Evolutionary conservation across 805 yeast species (phyloP).

Genomic region (Starmerella etchellsii): DNA sequence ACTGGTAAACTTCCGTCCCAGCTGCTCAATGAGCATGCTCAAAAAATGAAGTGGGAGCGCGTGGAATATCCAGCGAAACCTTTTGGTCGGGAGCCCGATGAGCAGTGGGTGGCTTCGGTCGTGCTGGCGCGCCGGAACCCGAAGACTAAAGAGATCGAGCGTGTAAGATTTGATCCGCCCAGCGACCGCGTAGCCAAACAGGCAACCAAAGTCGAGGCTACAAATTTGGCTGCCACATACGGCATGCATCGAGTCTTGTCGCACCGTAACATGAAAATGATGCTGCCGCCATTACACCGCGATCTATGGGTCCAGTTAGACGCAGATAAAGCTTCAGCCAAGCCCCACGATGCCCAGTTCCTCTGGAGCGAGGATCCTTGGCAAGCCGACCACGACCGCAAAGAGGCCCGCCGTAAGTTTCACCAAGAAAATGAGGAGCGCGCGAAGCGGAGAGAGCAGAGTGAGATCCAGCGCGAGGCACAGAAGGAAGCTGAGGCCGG

Average conservation of each 20-base stretch:
- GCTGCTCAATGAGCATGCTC: constrained; percentile 73
- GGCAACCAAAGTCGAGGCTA: constrained; percentile 75
- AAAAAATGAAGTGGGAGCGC: constrained; percentile 78
- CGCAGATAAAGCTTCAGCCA: constrained; percentile 36
- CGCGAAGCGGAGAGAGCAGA: constrained; percentile 7
- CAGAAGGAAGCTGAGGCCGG: neutral
- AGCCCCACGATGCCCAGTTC: constrained; percentile 12
- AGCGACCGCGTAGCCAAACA: constrained; percentile 45
- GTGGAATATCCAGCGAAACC: constrained; percentile 54
- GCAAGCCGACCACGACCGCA: constrained; percentile 46
- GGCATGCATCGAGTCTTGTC: constrained; percentile 69
- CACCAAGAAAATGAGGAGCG: constrained; percentile 6
- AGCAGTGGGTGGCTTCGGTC: constrained; percentile 46
- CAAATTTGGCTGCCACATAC: constrained; percentile 82
- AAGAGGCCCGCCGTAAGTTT: constrained; percentile 18
- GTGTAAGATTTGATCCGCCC: constrained; percentile 42
- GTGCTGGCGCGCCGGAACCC: constrained; percentile 63
- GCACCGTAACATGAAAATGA: constrained; percentile 73
- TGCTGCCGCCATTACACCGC: constrained; percentile 71
- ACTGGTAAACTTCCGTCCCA: constrained; percentile 90
- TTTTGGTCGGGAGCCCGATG: constrained; percentile 10
- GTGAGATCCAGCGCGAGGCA: constrained; percentile 11
- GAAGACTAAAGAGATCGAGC: constrained; percentile 56
- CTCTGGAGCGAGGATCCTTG: constrained; percentile 52
- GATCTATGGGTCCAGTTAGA: constrained; percentile 68